A percentile compares a stretch with the other conserved stretches of the same genome.
Evolutionary conservation across 1,284 basidiomycete species (phyloP).

Genomic region (Cutaneotrichosporon spelunceum): DNA sequence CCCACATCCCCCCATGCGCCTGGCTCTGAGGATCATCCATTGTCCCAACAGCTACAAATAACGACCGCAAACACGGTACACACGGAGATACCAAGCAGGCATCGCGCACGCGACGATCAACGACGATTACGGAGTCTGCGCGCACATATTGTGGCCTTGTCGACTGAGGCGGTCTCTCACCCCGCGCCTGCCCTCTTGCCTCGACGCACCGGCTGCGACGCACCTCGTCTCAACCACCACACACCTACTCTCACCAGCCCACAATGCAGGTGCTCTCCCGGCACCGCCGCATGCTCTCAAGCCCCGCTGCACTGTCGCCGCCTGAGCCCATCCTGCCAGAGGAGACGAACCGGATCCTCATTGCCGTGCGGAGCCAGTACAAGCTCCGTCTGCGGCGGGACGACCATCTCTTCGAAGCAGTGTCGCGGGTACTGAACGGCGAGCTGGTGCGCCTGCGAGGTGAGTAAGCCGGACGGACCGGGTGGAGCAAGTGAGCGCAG

Average conservation of each 20-base stretch:
- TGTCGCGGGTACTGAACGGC: background rate
- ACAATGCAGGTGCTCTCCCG: conserved; percentile 3
- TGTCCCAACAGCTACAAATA: background rate
- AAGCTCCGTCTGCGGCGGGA: background rate
- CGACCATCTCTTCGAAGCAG: background rate
- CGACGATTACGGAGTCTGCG: background rate
- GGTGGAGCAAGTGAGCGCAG: background rate
- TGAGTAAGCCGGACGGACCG: too few relatives aligned
- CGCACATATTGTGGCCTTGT: background rate
- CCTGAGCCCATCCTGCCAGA: background rate
- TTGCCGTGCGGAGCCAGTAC: conserved; percentile 2
- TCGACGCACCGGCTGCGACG: background rate
- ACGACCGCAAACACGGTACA: background rate
- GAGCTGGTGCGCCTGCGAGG: conserved; percentile 1
- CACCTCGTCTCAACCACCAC: background rate
- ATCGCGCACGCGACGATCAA: background rate
- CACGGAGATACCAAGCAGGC: background rate
- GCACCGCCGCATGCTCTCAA: background rate
- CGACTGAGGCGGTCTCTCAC: background rate
- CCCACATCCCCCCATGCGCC: background rate
- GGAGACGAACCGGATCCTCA: conserved; percentile 3
- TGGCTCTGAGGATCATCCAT: background rate
- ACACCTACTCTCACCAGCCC: background rate
- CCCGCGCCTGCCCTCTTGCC: background rate
- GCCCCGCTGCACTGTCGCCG: background rate